Percentiles rank a stretch among this genome's conserved stretches.
phyloP scores from a whole-genome alignment of 106 monocot genomes.

The Allium sativum region DNA sequence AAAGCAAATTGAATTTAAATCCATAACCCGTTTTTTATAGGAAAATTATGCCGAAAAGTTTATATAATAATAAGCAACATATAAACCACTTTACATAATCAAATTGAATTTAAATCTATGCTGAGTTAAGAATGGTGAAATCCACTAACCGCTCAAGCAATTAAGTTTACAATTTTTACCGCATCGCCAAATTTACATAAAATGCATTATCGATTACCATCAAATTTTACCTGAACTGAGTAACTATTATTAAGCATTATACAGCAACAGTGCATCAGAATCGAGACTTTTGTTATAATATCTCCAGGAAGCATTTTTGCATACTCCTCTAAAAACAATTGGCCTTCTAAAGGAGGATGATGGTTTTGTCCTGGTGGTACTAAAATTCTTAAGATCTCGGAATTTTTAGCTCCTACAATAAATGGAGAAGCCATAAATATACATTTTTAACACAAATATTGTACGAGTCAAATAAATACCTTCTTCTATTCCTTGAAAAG shows the following conservation, averaged over 20 bases:
- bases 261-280: slow-evolving; percentile 56
- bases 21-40: too few relatives aligned
- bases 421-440: slow-evolving; percentile 2
- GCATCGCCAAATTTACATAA: too few relatives aligned
- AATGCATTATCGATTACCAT: too few relatives aligned
- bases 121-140: too few relatives aligned
- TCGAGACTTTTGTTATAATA: slow-evolving; percentile 41
- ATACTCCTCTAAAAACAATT: slow-evolving; percentile 15
- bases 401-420: slow-evolving; percentile 44
- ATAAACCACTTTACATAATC: too few relatives aligned
- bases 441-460: too few relatives aligned
- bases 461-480: slow-evolving; percentile 23
- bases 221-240: slow-evolving; percentile 41
- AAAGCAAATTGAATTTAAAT: too few relatives aligned
- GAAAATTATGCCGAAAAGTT: too few relatives aligned
- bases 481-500: slow-evolving; percentile 78
- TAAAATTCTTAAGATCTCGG: slow-evolving; percentile 47
- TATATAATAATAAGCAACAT: too few relatives aligned
- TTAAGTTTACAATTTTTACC: too few relatives aligned
- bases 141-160: too few relatives aligned
- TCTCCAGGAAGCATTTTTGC: slow-evolving; percentile 30
- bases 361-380: slow-evolving; percentile 66
- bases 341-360: slow-evolving; percentile 44
- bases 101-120: too few relatives aligned
- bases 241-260: slow-evolving; percentile 57